Percentiles rank a stretch among this genome's conserved stretches.
Evolutionary conservation across 352 stramenopile species (phyloP).

Genomic region (Halophytophthora polymorphica): DNA sequence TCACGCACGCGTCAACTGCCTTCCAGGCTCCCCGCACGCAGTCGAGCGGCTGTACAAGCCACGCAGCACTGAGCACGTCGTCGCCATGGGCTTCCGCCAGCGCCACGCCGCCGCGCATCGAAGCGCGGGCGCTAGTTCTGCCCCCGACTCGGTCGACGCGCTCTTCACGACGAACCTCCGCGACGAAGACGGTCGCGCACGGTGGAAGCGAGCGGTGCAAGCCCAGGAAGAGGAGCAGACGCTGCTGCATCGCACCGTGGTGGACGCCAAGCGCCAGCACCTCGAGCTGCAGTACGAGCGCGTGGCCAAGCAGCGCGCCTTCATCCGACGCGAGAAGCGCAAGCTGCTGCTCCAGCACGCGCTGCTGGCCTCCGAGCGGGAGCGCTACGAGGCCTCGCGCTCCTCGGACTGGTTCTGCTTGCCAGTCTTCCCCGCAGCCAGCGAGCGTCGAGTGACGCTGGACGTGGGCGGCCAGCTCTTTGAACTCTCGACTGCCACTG

Average conservation of each 20-base stretch:
- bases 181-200: constrained; percentile 21
- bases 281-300: constrained; percentile 60
- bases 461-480: constrained; percentile 75
- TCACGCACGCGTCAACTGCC: no score
- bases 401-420: constrained; percentile 77
- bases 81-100: constrained; percentile 19
- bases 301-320: constrained; percentile 71
- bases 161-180: constrained; percentile 19
- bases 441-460: constrained; percentile 50
- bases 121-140: constrained; percentile 13
- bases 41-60: no score
- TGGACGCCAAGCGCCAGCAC: constrained; percentile 62
- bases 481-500: constrained; percentile 49
- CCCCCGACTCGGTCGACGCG: constrained; percentile 16
- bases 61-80: background rate
- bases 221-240: constrained; percentile 58
- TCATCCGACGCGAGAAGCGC: constrained; percentile 76
- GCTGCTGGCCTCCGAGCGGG: constrained; percentile 65
- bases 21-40: no score
- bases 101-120: constrained; percentile 4
- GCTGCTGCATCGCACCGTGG: constrained; percentile 68
- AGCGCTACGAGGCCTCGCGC: constrained; percentile 69
- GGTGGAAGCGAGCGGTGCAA: constrained; percentile 35
- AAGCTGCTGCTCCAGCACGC: constrained; percentile 75
- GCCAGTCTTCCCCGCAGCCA: constrained; percentile 38